Conservation (phyloP, 2,329 filamentous ascomycete genomes). For the Periglandula ipomoeae region DNA sequence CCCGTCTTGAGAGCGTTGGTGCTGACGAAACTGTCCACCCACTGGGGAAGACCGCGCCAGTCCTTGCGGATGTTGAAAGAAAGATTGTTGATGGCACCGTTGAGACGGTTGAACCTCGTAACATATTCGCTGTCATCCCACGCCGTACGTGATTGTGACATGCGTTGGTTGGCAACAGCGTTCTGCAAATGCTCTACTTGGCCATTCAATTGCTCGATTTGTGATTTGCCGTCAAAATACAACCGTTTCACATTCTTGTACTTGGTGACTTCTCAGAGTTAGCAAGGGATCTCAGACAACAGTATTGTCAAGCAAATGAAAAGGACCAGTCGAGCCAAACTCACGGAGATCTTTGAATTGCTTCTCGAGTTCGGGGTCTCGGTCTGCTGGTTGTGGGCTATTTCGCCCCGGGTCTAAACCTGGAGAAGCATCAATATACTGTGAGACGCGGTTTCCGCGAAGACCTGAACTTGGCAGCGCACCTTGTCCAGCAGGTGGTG, state of each 20-base stretch:
- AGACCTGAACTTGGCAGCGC: constrained; percentile 26
- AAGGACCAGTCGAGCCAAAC: constrained; percentile 13
- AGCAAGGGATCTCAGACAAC: no score
- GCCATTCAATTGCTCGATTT: constrained; percentile 78
- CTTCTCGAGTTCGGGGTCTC: constrained; percentile 41
- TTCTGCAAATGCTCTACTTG: constrained; percentile 95
- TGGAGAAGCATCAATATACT: constrained; percentile 33
- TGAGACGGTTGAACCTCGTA: constrained; percentile 79
- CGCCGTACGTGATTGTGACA: constrained; percentile 88
- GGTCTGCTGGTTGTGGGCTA: constrained; percentile 46
- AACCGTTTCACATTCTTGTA: constrained; percentile 98
- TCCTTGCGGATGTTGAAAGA: constrained; percentile 95
- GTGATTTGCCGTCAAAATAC: constrained; percentile 90
- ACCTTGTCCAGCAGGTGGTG: constrained; percentile 27
- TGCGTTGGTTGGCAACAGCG: constrained; percentile 89
- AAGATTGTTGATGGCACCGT: constrained; percentile 89
- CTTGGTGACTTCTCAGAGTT: constrained; percentile 60
- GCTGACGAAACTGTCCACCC: constrained; percentile 74
- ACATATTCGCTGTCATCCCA: constrained; percentile 93
- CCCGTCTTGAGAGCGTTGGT: constrained; percentile 76
- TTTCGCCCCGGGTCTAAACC: constrained; percentile 39
- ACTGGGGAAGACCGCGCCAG: constrained; percentile 73
- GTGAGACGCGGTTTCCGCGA: constrained; percentile 29
- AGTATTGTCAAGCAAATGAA: no score
- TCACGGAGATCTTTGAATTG: constrained; percentile 48